Evolutionary conservation across 2,329 filamentous ascomycete species (phyloP).

Genomic region (Chaetomium olivaceum): DNA sequence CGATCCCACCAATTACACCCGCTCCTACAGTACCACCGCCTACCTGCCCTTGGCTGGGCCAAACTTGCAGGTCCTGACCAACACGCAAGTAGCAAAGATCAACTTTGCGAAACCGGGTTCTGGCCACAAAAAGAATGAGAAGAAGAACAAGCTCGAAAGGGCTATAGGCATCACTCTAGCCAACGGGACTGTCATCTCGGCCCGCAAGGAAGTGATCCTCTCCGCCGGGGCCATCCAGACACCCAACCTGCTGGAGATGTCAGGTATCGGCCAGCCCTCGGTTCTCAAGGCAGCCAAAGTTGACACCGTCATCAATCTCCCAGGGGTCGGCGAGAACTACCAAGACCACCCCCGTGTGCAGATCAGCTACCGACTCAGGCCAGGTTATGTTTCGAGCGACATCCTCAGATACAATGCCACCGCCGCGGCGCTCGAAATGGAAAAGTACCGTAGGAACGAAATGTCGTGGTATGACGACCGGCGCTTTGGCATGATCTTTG

Average conservation of each 20-base stretch:
- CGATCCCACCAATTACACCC: slow-evolving; percentile 47
- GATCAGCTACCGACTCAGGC: slow-evolving; percentile 34
- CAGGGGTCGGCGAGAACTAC: slow-evolving; percentile 53
- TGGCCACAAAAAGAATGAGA: too few relatives aligned
- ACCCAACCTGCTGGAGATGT: slow-evolving; percentile 58
- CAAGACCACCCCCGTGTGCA: slow-evolving; percentile 29
- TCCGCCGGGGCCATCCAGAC: slow-evolving; percentile 53
- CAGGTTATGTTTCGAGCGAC: slow-evolving; percentile 38
- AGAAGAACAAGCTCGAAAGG: too few relatives aligned
- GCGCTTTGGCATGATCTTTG: slow-evolving; percentile 43
- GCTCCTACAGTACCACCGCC: slow-evolving; percentile 49
- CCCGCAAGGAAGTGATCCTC: slow-evolving; percentile 29
- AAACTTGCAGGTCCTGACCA: slow-evolving; percentile 45
- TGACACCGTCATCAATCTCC: slow-evolving; percentile 51
- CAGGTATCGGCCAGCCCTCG: slow-evolving; percentile 53
- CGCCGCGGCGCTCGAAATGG: slow-evolving; percentile 43
- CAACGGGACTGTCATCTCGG: slow-evolving; percentile 34
- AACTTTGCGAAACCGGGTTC: slow-evolving; percentile 34
- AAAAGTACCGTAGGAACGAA: slow-evolving; percentile 39
- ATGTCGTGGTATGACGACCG: slow-evolving; percentile 44
- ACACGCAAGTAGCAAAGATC: slow-evolving; percentile 42
- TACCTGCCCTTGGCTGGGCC: slow-evolving; percentile 45
- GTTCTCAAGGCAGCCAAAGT: slow-evolving; percentile 52
- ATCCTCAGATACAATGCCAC: slow-evolving; percentile 36
- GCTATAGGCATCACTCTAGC: slow-evolving; percentile 33